Conservation (phyloP, 306 rosid genomes). For the Calophaca sinica region DNA sequence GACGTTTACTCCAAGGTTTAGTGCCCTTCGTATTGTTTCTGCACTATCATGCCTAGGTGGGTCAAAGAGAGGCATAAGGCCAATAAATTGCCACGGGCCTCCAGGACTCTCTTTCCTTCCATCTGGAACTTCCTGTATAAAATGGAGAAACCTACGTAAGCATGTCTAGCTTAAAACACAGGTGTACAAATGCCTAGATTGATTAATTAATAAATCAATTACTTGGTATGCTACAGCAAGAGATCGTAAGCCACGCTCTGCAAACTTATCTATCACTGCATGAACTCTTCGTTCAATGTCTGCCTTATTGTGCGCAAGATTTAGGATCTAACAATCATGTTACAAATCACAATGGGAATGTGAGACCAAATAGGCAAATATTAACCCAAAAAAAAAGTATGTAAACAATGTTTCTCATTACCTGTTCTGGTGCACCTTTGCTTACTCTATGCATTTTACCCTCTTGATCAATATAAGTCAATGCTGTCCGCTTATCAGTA, state of each 20-base stretch:
- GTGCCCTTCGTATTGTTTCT: slow-evolving; percentile 94
- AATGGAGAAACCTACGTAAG: slow-evolving; percentile 29
- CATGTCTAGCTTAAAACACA: slow-evolving; percentile 19
- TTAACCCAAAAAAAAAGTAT: neutral
- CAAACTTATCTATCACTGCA: slow-evolving; percentile 91
- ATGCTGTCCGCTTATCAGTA: slow-evolving; percentile 95
- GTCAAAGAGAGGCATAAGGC: slow-evolving; percentile 95
- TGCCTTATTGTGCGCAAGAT: slow-evolving; percentile 89
- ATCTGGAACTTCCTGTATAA: slow-evolving; percentile 90
- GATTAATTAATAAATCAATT: slow-evolving; percentile 39
- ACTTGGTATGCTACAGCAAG: slow-evolving; percentile 99
- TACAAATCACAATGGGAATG: slow-evolving; percentile 41
- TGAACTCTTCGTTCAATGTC: slow-evolving; percentile 94
- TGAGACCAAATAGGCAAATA: slow-evolving; percentile 4
- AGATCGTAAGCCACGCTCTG: slow-evolving; percentile 95
- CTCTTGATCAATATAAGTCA: slow-evolving; percentile 81
- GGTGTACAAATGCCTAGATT: slow-evolving; percentile 11
- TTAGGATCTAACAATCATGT: slow-evolving; percentile 69
- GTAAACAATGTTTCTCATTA: slow-evolving; percentile 42
- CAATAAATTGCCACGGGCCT: slow-evolving; percentile 95
- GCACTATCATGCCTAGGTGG: slow-evolving; percentile 99
- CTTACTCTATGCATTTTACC: slow-evolving; percentile 97
- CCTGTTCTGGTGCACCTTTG: slow-evolving; percentile 99
- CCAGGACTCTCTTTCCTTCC: slow-evolving; percentile 94
- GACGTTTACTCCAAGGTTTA: slow-evolving; percentile 97